phyloP scores from a whole-genome alignment of 768 basidiomycete genomes.

The Pleurotus cornucopiae region DNA sequence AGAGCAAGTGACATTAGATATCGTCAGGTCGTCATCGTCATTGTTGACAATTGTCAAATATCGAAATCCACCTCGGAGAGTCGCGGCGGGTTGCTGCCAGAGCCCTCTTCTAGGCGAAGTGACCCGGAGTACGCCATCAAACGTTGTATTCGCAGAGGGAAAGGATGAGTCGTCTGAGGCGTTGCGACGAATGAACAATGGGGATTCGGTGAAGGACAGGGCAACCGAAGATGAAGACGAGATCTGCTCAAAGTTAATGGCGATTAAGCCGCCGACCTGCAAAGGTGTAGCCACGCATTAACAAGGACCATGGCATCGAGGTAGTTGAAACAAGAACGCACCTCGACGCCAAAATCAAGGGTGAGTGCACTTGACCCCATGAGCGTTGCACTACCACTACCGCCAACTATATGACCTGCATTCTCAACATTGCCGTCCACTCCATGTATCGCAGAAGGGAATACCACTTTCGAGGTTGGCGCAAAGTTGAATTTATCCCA shows the following conservation, averaged over 20 bases:
- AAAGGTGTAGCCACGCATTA: not conserved
- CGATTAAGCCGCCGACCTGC: constrained; percentile 52
- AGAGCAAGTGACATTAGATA: constrained; percentile 46
- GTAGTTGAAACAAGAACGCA: constrained; percentile 15
- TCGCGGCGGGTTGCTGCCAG: constrained; percentile 44
- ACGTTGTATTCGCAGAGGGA: constrained; percentile 38
- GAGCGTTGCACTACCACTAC: constrained; percentile 34
- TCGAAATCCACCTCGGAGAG: constrained; percentile 49
- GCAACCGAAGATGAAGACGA: constrained; percentile 32
- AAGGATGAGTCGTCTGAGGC: constrained; percentile 52
- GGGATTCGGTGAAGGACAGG: constrained; percentile 57
- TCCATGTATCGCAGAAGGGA: constrained; percentile 35
- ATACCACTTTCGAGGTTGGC: constrained; percentile 41
- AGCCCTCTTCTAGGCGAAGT: constrained; percentile 29
- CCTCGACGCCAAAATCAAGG: constrained; percentile 54
- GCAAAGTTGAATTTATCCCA: constrained; percentile 54
- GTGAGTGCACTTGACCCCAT: constrained; percentile 41
- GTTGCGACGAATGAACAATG: constrained; percentile 46
- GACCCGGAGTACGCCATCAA: constrained; percentile 38
- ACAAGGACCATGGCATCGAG: not conserved
- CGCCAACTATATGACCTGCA: constrained; percentile 27
- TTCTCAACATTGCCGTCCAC: constrained; percentile 29
- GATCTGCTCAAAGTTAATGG: constrained; percentile 35
- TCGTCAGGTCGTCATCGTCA: constrained; percentile 25
- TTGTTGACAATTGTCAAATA: constrained; percentile 45